A percentile compares a stretch with the other conserved stretches of the same genome.
phyloP scores from a whole-genome alignment of 2,329 filamentous ascomycete genomes.

The Cordyceps cateniannulata region DNA sequence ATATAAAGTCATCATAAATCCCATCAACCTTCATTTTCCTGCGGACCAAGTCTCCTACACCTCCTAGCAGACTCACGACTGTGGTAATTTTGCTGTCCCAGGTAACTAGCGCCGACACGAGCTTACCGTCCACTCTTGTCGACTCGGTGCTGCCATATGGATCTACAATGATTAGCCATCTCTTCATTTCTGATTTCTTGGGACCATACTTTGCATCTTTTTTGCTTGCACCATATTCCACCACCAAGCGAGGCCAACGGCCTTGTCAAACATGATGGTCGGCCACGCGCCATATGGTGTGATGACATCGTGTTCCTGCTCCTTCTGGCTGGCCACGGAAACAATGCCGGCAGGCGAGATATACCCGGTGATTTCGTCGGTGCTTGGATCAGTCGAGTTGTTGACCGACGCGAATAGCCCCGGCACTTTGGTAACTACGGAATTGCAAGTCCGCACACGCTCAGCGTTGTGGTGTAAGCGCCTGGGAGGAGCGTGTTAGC shows the following conservation, averaged over 20 bases:
- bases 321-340: constrained; percentile 32
- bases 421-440: constrained; percentile 28
- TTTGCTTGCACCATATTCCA: constrained; percentile 34
- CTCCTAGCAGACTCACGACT: constrained; percentile 32
- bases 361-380: constrained; percentile 30
- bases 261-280: constrained; percentile 29
- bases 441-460: constrained; percentile 35
- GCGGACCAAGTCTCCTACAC: constrained; percentile 31
- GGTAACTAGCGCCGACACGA: constrained; percentile 32
- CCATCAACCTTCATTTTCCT: constrained; percentile 30
- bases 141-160: constrained; percentile 36
- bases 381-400: constrained; percentile 32
- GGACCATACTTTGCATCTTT: constrained; percentile 35
- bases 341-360: constrained; percentile 36
- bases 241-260: constrained; percentile 36
- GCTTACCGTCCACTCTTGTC: constrained; percentile 31
- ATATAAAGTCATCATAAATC: constrained; percentile 31
- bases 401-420: constrained; percentile 37
- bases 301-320: constrained; percentile 34
- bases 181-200: neutral
- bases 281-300: constrained; percentile 35
- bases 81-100: constrained; percentile 40
- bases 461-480: constrained; percentile 34
- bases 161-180: constrained; percentile 18
- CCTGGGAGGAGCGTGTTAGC: constrained; percentile 14